Evolutionary conservation across 345 rosid genomes (phyloP), one percentile per base, ranked within the genome.

Genomic region (Boechera stricta): DNA sequence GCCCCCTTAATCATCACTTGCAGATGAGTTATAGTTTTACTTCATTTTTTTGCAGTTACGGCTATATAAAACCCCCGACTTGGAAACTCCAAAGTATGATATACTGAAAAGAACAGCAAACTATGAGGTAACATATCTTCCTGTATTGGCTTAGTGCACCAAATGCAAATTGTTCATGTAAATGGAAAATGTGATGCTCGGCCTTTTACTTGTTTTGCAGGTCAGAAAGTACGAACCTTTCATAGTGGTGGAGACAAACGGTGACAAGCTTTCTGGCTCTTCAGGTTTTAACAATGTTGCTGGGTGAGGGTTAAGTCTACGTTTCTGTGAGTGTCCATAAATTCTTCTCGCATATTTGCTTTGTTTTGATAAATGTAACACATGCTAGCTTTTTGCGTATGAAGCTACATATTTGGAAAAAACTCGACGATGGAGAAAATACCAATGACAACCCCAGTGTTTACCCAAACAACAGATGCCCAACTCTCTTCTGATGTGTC

Each of bases 391-490:
- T 44, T 21, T 44, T 9, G 26, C 63, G 6, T 58, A 18, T 71
- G 16, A 49, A 94, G 97, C 73, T 92, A 92, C 69, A 90, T 92
- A 32, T 92, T 92, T 33, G 94, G 96, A 0, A 88, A 89, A 73
- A 92, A 90, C 80, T 82, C 94, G 1, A 72, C 74, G 2, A 45
- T 6, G 13, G 92, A 90, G 82, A 90, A 88, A 78, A 86, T 90
- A 81, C 81, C 86, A 36, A 87, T 89, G 96, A 90, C 94, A 10
- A 86, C 92, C 26, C 97, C 90, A 26, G 91, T 92, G 69, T 89
- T 90, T 72, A 88, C 96, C 47, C 86, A 87, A 73, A 86, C 94
- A 67, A 82, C 72, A 31, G 88, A 92, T 82, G 53, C 82, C 39
- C 74, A 86, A 31, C 56, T 75, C 55, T 89, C 90, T 10, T 88